Conservation (phyloP, 805 yeast species). For the Scheffersomyces lignosus region DNA sequence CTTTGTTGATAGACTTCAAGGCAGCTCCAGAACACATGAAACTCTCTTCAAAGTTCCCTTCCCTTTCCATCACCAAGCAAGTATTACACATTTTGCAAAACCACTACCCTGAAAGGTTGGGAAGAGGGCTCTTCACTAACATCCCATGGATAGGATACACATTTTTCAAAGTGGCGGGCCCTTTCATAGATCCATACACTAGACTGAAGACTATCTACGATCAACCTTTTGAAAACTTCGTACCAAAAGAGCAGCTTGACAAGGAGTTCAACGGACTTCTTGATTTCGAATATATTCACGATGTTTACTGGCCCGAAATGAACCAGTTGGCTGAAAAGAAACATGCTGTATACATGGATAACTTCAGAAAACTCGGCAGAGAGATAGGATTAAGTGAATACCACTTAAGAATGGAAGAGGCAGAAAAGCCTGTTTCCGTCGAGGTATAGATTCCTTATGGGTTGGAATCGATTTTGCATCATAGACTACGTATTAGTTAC, state of each 20-base stretch:
- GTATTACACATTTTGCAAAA: slow-evolving; percentile 52
- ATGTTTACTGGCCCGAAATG: slow-evolving; percentile 54
- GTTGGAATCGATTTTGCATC: too few species aligned
- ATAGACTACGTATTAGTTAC: too few species aligned
- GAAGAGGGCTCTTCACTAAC: slow-evolving; percentile 52
- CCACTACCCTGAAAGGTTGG: slow-evolving; percentile 60
- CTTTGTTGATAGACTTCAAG: slow-evolving; percentile 89
- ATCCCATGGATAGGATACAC: slow-evolving; percentile 60
- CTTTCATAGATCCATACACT: slow-evolving; percentile 60
- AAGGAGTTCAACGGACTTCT: slow-evolving; percentile 48
- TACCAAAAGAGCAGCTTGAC: slow-evolving; percentile 53
- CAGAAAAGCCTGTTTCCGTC: too few species aligned
- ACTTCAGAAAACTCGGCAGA: slow-evolving; percentile 46
- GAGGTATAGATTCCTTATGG: too few species aligned
- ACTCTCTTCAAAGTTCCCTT: slow-evolving; percentile 46
- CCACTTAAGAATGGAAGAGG: slow-evolving; percentile 38
- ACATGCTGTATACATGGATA: slow-evolving; percentile 29
- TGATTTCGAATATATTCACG: slow-evolving; percentile 55
- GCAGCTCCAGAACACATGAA: slow-evolving; percentile 57
- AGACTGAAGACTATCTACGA: slow-evolving; percentile 58
- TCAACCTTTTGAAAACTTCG: slow-evolving; percentile 55
- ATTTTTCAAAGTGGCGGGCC: slow-evolving; percentile 55
- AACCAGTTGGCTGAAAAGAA: slow-evolving; percentile 41
- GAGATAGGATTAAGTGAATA: slow-evolving; percentile 55
- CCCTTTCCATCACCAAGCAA: slow-evolving; percentile 49